Evolutionary conservation across 768 basidiomycete genomes (phyloP).

Genomic region (Leucocoprinus leucothites): DNA sequence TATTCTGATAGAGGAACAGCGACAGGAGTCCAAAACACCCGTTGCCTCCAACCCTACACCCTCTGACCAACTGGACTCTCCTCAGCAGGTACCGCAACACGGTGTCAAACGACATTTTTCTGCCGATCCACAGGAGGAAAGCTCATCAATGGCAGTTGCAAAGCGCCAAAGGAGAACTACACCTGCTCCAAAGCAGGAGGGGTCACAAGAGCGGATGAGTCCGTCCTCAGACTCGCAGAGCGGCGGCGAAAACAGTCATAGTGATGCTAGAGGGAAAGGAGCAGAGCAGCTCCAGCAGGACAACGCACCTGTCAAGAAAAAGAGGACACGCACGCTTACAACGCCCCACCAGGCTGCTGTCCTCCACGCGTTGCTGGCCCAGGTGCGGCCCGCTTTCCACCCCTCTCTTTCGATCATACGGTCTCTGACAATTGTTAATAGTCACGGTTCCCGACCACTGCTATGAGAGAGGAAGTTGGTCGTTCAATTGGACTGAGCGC

Average conservation of each 20-base stretch:
- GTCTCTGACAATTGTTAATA: slow-evolving; percentile 23
- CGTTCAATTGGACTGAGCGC: slow-evolving; percentile 86
- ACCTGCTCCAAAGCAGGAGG: slow-evolving; percentile 13
- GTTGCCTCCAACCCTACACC: slow-evolving; percentile 19
- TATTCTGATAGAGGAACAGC: slow-evolving; percentile 12
- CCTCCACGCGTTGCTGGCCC: slow-evolving; percentile 81
- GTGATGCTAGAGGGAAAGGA: slow-evolving; percentile 39
- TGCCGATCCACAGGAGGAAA: slow-evolving; percentile 22
- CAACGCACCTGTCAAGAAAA: slow-evolving; percentile 64
- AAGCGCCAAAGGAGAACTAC: slow-evolving; percentile 41
- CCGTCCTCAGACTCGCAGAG: slow-evolving; percentile 51
- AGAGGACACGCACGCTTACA: slow-evolving; percentile 79
- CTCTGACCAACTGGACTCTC: slow-evolving; percentile 20
- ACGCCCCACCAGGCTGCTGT: slow-evolving; percentile 88
- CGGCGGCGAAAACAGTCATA: slow-evolving; percentile 54
- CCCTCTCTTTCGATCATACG: background rate
- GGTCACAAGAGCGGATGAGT: slow-evolving; percentile 24
- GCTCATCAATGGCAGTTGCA: slow-evolving; percentile 41
- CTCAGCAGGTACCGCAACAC: slow-evolving; percentile 17
- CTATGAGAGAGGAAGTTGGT: slow-evolving; percentile 85
- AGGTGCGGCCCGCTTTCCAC: slow-evolving; percentile 44
- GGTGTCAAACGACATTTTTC: slow-evolving; percentile 18
- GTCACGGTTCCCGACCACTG: slow-evolving; percentile 89
- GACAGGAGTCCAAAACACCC: background rate
- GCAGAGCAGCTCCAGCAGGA: slow-evolving; percentile 34